Conservation (phyloP, 345 rosid species). For the Sisymbrium altissimum region DNA sequence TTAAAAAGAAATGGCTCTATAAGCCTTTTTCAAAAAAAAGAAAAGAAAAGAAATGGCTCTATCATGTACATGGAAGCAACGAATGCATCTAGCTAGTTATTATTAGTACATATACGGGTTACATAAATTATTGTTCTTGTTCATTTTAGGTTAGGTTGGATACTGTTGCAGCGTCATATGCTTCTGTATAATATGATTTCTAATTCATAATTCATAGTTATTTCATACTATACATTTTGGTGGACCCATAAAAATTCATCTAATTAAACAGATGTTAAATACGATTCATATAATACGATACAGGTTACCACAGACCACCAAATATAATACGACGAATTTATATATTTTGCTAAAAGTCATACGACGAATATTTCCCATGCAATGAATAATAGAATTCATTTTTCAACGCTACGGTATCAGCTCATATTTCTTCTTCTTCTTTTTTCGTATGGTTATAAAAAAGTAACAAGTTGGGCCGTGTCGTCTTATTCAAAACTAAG, state of each 20-base stretch:
- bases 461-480: constrained; percentile 12
- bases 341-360: too few species aligned
- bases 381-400: not conserved
- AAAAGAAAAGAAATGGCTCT: too few species aligned
- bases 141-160: constrained; percentile 20
- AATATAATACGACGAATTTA: not conserved
- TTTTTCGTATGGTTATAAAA: not conserved
- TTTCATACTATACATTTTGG: not conserved
- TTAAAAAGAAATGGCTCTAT: not conserved
- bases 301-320: constrained; percentile 17
- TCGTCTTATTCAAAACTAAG: not conserved
- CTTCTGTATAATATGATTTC: not conserved
- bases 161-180: constrained; percentile 27
- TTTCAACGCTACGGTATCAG: constrained; percentile 11
- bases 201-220: too few species aligned
- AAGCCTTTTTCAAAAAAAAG: too few species aligned
- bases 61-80: too few species aligned
- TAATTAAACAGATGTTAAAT: not conserved
- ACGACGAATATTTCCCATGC: constrained; percentile 11
- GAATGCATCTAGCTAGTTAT: not conserved
- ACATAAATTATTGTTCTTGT: not conserved
- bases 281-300: not conserved
- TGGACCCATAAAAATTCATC: constrained; percentile 8
- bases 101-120: not conserved
- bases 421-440: not conserved